Base-by-base conservation (phyloP, 2,329 filamentous ascomycete genomes). In the Leptoxyphium fumago region DNA sequence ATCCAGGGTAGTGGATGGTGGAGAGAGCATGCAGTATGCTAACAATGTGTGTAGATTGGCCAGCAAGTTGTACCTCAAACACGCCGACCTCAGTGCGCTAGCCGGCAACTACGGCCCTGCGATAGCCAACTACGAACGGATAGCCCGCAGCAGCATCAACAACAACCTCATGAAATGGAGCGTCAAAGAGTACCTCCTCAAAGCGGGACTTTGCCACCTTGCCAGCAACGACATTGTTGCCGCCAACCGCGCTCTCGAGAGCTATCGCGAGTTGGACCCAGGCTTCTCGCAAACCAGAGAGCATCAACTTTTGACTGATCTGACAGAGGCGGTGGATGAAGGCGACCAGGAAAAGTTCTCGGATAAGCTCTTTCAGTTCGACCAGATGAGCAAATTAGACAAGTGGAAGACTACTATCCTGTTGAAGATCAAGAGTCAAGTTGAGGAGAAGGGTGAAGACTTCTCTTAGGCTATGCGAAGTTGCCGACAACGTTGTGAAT, bases 341-440 rank as follows among this genome's bases (percentile, higher is more conserved):
- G 80, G 80, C 45, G 84, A 93, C 56, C 80, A 83, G 61, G 86
- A 94, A 55, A 71, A 74, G 48, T 96, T 94, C 57, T 77, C 82
- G 17, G 85, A 94, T 59, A 87, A 88, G 62, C 66, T 91, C 50
- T 94, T 83, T 70, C 80, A 89, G 62, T 96, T 78, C 60, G 87
- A 95, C 62, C 84, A 93, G 68, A 73, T 94, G 68, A 91, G 80
- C 68, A 91, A 91, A 71, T 68, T 96, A 58, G 88, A 95, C 61
- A 91, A 89, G 70, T 96, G 89, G 89, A 94, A 95, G 81, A 94
- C 84, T 42, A 84, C 82, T 29, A 69, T 94, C 46, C 64, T 94
- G 50, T 68, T 94, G 58, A 76, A 79, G 54, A 74, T 95, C 57
- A 95, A 95, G 79, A 80, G 80, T 56, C 72, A 72, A 43, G 93